Percentiles rank a stretch among this genome's conserved stretches.
Evolutionary conservation across 2,329 filamentous ascomycete species (phyloP).

Genomic region (Sarocladium kiliense): DNA sequence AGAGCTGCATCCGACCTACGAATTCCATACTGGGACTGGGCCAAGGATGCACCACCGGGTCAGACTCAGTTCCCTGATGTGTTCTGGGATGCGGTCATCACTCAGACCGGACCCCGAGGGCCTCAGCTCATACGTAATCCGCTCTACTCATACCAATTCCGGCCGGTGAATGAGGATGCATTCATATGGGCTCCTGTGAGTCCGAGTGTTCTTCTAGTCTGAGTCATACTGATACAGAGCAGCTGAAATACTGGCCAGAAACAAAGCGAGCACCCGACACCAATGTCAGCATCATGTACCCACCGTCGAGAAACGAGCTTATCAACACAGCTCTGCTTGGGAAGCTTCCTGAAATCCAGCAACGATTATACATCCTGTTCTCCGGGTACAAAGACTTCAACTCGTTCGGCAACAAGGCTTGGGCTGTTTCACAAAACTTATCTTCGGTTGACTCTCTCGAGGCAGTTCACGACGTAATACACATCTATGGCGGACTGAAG

Average conservation of each 20-base stretch:
- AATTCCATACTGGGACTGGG: slow-evolving; percentile 58
- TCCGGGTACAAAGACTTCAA: slow-evolving; percentile 64
- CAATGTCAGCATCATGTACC: slow-evolving; percentile 20
- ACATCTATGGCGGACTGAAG: slow-evolving; percentile 51
- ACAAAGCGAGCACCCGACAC: slow-evolving; percentile 52
- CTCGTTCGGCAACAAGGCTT: slow-evolving; percentile 64
- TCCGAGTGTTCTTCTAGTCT: slow-evolving; percentile 12
- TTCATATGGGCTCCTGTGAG: slow-evolving; percentile 57
- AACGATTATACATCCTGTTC: slow-evolving; percentile 63
- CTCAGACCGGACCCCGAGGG: slow-evolving; percentile 52
- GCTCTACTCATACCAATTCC: slow-evolving; percentile 55
- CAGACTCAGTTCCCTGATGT: slow-evolving; percentile 40
- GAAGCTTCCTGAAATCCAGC: slow-evolving; percentile 49
- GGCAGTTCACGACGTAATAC: slow-evolving; percentile 58
- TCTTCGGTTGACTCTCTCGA: slow-evolving; percentile 59
- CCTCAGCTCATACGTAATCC: slow-evolving; percentile 55
- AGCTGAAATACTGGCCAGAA: slow-evolving; percentile 55
- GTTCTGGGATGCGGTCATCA: slow-evolving; percentile 43
- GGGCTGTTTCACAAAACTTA: slow-evolving; percentile 42
- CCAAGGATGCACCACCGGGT: slow-evolving; percentile 40
- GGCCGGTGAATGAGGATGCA: slow-evolving; percentile 51
- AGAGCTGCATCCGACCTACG: slow-evolving; percentile 46
- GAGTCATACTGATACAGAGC: neutral
- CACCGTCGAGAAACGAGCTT: slow-evolving; percentile 52
- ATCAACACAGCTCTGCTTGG: slow-evolving; percentile 41